A percentile compares a stretch with the other conserved stretches of the same genome.
Conservation (phyloP, 257 asterid species). For the Linaria vulgaris region DNA sequence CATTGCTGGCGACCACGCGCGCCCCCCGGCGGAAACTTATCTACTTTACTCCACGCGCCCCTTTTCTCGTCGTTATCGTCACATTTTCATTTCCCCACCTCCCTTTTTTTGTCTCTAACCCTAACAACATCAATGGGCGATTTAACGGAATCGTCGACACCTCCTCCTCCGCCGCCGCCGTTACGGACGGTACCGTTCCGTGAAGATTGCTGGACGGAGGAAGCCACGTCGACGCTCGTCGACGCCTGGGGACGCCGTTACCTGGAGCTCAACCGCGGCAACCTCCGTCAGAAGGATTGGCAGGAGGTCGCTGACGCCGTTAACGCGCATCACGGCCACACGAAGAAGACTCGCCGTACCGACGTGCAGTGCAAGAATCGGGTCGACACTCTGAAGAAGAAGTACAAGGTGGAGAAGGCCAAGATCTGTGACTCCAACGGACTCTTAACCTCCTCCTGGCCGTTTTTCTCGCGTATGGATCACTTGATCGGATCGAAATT, state of each 20-base stretch:
- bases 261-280: conserved; percentile 64
- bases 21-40: conserved; percentile 49
- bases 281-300: conserved; percentile 75
- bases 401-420: conserved; percentile 62
- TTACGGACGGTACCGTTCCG: conserved; percentile 50
- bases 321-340: conserved; percentile 51
- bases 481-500: conserved; percentile 45
- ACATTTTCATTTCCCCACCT: background rate
- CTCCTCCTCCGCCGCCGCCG: conserved; percentile 32
- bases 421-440: conserved; percentile 47
- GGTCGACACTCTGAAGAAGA: conserved; percentile 71
- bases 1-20: conserved; percentile 52
- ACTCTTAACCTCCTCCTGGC: conserved; percentile 49
- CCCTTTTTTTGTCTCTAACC: background rate
- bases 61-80: conserved; percentile 32
- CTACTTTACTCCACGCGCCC: too few species aligned
- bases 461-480: conserved; percentile 52
- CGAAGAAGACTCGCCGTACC: conserved; percentile 67
- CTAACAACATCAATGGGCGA: conserved; percentile 33
- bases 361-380: conserved; percentile 74
- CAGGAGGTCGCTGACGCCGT: conserved; percentile 67
- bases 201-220: conserved; percentile 83
- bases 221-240: conserved; percentile 61
- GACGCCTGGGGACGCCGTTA: conserved; percentile 75
- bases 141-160: conserved; percentile 42